These are phyloP conservation scores for Pestalotiopsis sp. DNA, from an alignment of 2,329 filamentous ascomycete species.

Conservation along the genomic window DNA sequence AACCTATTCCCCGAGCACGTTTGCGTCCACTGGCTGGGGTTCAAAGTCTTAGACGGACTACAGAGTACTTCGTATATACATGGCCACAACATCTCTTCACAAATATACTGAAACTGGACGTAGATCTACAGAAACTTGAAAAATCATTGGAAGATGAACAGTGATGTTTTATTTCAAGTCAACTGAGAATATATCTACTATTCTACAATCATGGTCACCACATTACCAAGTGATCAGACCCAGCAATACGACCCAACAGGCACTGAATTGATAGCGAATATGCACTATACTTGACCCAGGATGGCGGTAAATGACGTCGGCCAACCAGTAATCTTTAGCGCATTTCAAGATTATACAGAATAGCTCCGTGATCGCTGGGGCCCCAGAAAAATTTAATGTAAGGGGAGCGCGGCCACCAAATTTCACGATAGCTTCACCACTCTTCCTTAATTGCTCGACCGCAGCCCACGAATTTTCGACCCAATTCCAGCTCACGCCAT, in stretches of 20 bases:
- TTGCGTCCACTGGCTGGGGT: too few species aligned
- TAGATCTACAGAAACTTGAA: too few species aligned
- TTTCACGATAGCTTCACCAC: neutral
- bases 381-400: neutral
- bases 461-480: neutral
- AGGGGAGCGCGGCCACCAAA: neutral
- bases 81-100: too few species aligned
- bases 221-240: neutral
- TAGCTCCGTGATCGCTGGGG: neutral
- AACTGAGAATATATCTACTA: too few species aligned
- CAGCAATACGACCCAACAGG: neutral
- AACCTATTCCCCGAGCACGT: too few species aligned
- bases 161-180: too few species aligned
- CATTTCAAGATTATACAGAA: neutral
- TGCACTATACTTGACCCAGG: slow-evolving; percentile 11
- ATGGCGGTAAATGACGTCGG: neutral
- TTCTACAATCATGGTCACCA: too few species aligned
- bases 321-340: neutral
- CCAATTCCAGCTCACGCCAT: neutral
- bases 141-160: too few species aligned
- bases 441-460: neutral
- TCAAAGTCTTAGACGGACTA: too few species aligned
- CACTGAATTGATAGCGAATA: neutral
- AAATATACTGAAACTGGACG: too few species aligned
- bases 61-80: too few species aligned